Evolutionary conservation across 257 asterid genomes (phyloP).

Genomic region (Mentha longifolia): DNA sequence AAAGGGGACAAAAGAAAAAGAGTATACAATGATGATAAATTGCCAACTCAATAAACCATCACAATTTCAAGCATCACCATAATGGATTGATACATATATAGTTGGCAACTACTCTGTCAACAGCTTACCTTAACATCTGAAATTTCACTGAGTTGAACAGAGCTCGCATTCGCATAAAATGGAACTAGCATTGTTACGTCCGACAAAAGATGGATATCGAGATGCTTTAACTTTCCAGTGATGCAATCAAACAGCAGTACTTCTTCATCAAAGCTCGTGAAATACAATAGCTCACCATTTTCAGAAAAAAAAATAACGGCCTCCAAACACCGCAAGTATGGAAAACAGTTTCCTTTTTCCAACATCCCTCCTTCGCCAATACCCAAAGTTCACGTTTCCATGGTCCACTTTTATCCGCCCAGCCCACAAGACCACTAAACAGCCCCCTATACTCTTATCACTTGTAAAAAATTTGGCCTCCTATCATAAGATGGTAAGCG

Average conservation of each 20-base stretch:
- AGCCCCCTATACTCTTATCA: background rate
- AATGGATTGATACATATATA: too few relatives aligned
- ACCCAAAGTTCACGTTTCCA: background rate
- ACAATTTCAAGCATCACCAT: too few relatives aligned
- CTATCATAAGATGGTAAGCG: background rate
- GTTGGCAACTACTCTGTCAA: too few relatives aligned
- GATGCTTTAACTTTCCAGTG: background rate
- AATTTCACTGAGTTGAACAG: background rate
- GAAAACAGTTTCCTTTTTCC: background rate
- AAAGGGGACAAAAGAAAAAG: too few relatives aligned
- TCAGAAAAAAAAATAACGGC: background rate
- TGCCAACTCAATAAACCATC: too few relatives aligned
- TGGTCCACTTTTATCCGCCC: background rate
- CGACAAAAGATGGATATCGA: background rate
- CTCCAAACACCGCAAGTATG: background rate
- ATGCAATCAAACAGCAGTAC: background rate
- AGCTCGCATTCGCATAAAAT: background rate
- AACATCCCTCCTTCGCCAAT: background rate
- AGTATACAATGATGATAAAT: too few relatives aligned
- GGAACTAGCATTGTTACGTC: background rate
- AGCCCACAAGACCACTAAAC: background rate
- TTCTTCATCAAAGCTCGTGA: background rate
- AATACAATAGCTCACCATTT: background rate
- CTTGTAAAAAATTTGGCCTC: too few relatives aligned
- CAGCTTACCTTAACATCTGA: background rate